These are phyloP conservation scores for Ogataea dorogensis DNA, from an alignment of 805 yeast genomes.

Conservation along the genomic window DNA sequence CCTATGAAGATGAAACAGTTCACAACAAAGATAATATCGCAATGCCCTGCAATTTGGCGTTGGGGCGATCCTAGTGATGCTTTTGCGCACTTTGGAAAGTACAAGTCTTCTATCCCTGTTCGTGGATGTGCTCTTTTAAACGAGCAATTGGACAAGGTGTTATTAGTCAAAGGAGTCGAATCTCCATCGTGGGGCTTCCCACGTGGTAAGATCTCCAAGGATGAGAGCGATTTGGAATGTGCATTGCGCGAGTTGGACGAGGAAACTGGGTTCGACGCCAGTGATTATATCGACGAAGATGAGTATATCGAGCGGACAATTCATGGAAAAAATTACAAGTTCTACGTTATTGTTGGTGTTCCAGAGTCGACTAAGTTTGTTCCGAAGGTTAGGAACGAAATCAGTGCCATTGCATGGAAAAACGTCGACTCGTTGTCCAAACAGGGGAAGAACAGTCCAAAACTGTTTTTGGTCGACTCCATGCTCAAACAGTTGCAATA, in stretches of 20 bases:
- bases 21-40: constrained; percentile 61
- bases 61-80: constrained; percentile 87
- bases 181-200: constrained; percentile 91
- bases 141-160: constrained; percentile 60
- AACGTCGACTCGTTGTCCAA: constrained; percentile 48
- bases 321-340: constrained; percentile 79
- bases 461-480: constrained; percentile 46
- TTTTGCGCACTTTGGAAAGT: constrained; percentile 71
- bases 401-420: constrained; percentile 77
- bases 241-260: constrained; percentile 90
- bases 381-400: constrained; percentile 87
- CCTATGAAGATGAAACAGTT: constrained; percentile 73
- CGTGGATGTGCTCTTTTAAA: constrained; percentile 92
- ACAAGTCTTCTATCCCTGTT: constrained; percentile 90
- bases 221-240: constrained; percentile 83
- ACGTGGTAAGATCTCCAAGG: constrained; percentile 92
- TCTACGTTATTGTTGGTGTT: constrained; percentile 72
- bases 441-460: constrained; percentile 30
- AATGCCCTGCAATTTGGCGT: constrained; percentile 76
- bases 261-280: constrained; percentile 89
- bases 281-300: constrained; percentile 61
- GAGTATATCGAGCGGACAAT: constrained; percentile 80
- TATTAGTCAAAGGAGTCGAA: constrained; percentile 84
- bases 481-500: constrained; percentile 49
- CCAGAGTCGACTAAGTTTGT: constrained; percentile 73